These are phyloP conservation scores for Tetragonia tetragonoides DNA, from an alignment of 148 eudicot genomes.

Conservation along the genomic window DNA sequence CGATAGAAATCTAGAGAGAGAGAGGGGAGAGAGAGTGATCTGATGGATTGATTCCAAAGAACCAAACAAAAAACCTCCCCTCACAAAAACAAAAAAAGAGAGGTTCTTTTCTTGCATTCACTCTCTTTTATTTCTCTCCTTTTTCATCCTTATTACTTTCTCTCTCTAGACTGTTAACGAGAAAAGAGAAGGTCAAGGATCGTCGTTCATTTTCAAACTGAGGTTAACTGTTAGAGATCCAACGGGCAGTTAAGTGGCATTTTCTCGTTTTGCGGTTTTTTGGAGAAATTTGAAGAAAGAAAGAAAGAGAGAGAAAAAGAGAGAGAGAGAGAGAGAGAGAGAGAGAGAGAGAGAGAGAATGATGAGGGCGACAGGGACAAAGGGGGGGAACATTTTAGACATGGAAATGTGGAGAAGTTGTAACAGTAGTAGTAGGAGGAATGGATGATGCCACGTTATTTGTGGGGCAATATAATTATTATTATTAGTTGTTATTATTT, in stretches of 20 bases:
- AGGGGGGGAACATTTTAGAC: neutral
- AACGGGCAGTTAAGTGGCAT: slow-evolving; percentile 22
- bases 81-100: slow-evolving; percentile 11
- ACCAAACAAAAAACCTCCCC: slow-evolving; percentile 22
- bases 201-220: slow-evolving; percentile 26
- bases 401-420: slow-evolving; percentile 22
- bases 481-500: neutral
- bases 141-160: neutral
- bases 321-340: neutral
- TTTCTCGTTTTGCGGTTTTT: slow-evolving; percentile 13
- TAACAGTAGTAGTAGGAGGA: slow-evolving; percentile 10
- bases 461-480: neutral
- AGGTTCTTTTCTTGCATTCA: slow-evolving; percentile 28
- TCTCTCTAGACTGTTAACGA: slow-evolving; percentile 18
- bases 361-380: neutral
- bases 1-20: neutral
- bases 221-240: slow-evolving; percentile 26
- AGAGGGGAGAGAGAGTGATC: neutral
- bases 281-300: neutral
- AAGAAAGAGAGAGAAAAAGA: neutral
- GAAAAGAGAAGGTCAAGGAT: slow-evolving; percentile 33
- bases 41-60: slow-evolving; percentile 19
- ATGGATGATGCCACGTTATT: slow-evolving; percentile 22
- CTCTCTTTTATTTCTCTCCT: slow-evolving; percentile 4
- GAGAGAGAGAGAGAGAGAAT: too few relatives aligned